Evolutionary conservation across 495 filamentous ascomycete genomes (phyloP).

Genomic region (Glarea lozoyensis): DNA sequence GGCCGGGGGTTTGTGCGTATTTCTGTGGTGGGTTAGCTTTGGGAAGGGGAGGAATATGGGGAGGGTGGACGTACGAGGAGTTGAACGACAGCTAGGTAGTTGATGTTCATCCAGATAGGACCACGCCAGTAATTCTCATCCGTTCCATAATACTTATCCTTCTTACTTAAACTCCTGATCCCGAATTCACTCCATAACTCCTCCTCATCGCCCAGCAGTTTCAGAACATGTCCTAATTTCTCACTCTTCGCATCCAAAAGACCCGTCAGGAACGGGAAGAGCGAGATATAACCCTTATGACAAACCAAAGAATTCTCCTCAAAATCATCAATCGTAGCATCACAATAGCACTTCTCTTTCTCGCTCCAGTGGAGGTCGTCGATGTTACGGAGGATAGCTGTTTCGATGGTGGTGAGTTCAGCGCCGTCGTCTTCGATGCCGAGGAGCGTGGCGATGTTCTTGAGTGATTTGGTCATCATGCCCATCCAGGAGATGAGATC

Average conservation of each 20-base stretch:
- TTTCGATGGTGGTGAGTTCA: slow-evolving; percentile 61
- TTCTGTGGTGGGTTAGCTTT: slow-evolving; percentile 32
- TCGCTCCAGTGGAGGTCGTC: slow-evolving; percentile 91
- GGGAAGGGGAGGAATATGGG: slow-evolving; percentile 6
- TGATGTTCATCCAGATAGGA: slow-evolving; percentile 96
- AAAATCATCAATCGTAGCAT: slow-evolving; percentile 91
- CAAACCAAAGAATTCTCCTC: slow-evolving; percentile 87
- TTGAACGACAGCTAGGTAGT: slow-evolving; percentile 76
- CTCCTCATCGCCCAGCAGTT: slow-evolving; percentile 69
- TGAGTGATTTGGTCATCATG: slow-evolving; percentile 76
- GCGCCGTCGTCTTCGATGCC: slow-evolving; percentile 65
- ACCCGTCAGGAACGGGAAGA: slow-evolving; percentile 83
- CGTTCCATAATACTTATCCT: slow-evolving; percentile 73
- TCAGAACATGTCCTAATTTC: slow-evolving; percentile 62
- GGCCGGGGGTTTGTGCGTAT: slow-evolving; percentile 46
- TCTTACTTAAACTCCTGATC: slow-evolving; percentile 78
- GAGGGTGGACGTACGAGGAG: slow-evolving; percentile 58
- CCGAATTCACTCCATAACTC: slow-evolving; percentile 84
- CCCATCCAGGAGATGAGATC: slow-evolving; percentile 97
- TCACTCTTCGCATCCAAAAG: slow-evolving; percentile 65
- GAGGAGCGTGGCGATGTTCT: slow-evolving; percentile 65
- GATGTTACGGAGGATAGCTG: slow-evolving; percentile 77
- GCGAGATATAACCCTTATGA: slow-evolving; percentile 91
- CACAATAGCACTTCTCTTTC: slow-evolving; percentile 73
- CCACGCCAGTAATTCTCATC: slow-evolving; percentile 97